phyloP scores from a whole-genome alignment of 495 filamentous ascomycete genomes.

The Schizothecium vesticola region DNA sequence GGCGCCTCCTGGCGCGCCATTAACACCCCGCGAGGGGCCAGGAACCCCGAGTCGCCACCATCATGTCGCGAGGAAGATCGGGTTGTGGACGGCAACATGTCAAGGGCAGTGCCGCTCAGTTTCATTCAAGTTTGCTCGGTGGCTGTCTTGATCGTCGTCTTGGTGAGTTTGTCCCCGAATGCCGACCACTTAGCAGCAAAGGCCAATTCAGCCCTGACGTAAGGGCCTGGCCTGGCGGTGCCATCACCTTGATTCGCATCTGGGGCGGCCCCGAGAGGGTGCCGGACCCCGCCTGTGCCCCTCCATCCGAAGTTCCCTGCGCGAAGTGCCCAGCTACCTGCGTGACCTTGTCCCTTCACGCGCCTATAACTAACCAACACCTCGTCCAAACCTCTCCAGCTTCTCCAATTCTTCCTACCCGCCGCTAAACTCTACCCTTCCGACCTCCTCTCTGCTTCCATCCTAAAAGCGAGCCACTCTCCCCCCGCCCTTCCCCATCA shows the following conservation, averaged over 20 bases:
- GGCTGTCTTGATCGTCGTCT: conserved; percentile 37
- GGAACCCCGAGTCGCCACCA: background rate
- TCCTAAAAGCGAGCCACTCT: conserved; percentile 35
- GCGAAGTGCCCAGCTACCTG: background rate
- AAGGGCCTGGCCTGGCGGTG: conserved; percentile 10
- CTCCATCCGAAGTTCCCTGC: background rate
- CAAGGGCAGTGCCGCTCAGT: conserved; percentile 6
- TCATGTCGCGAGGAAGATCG: conserved; percentile 4
- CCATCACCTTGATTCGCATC: background rate
- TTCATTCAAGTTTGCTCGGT: conserved; percentile 37
- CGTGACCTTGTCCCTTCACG: background rate
- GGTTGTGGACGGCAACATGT: background rate
- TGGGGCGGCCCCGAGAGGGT: background rate
- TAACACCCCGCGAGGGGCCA: conserved; percentile 15
- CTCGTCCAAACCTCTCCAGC: conserved; percentile 9
- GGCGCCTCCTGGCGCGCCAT: conserved; percentile 18
- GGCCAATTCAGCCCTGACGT: conserved; percentile 16
- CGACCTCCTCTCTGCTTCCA: conserved; percentile 30
- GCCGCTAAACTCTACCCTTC: conserved; percentile 32
- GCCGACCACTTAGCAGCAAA: background rate
- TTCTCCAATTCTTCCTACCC: conserved; percentile 28
- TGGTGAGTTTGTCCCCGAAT: conserved; percentile 39
- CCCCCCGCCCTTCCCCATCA: conserved; percentile 26
- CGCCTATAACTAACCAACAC: conserved; percentile 14
- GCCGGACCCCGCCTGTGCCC: conserved; percentile 5